Evolutionary conservation across 1,284 basidiomycete genomes (phyloP), one percentile per base, ranked within the genome.

Genomic region (Rhodotorula mucilaginosa): DNA sequence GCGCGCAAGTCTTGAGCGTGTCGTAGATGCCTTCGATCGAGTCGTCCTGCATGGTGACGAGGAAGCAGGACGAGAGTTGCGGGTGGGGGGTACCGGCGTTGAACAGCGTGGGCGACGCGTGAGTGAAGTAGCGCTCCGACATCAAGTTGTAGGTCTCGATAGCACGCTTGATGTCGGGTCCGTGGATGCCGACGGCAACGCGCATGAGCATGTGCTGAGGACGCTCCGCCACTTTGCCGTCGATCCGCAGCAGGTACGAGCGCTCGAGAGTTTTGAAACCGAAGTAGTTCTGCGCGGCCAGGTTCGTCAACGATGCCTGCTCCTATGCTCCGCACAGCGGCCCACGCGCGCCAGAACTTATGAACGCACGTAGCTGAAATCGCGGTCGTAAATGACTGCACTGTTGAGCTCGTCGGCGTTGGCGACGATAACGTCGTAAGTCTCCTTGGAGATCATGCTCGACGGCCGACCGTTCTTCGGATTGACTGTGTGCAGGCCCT

Each of bases 201-300:
- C 96, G 94, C 97, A 99, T 99, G 80, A 99, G 90, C 89, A 99
- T 93, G 83, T 99, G 97, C 80, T 99, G 96, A 48, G 97, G 97
- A 64, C 97, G 89, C 83, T 99, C 97, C 61, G 94, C 96, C 61
- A 97, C 92, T 79, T 92, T 92, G 69, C 93, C 93, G 81, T 97
- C 88, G 83, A 98, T 90, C 72, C 93, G 89, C 62, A 99, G 89
- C 13, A 99, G 87, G 83, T 99, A 99, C 6, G 96, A 98, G 52
- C 97, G 90, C 84, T 99, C 97, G 48, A 99, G 89, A 1, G 97
- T 99, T 84, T 99, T 99, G 88, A 99, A 99, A 39, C 96, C 96
- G 79, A 99, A 99, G 83, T 83, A 83, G 80, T 82, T 83, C 92
- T 94, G 79, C 3, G 19, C 2, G 0, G 29, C 21, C 10, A 31